Evolutionary conservation across 192 early-diverging fungal genomes (phyloP).

Genomic region (Coemansia sp.): DNA sequence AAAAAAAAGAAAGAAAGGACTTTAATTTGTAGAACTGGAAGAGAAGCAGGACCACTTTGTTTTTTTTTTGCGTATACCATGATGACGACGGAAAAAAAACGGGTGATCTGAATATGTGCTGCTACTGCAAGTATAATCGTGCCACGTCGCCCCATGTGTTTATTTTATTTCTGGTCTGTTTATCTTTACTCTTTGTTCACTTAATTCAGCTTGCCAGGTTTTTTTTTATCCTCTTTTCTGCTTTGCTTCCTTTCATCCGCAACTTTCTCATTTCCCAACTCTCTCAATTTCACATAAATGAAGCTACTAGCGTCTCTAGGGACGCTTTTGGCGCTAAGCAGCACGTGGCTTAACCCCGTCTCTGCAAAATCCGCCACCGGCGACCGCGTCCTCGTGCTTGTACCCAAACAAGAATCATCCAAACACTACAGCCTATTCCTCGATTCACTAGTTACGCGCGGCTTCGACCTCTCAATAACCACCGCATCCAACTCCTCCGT

Average conservation of each 20-base stretch:
- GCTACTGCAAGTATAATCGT: too few relatives aligned
- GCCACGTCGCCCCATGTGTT: too few relatives aligned
- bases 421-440: conserved; percentile 59
- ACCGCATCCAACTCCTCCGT: conserved; percentile 58
- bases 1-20: not conserved
- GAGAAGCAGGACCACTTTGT: not conserved
- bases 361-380: conserved; percentile 68
- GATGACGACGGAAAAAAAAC: too few relatives aligned
- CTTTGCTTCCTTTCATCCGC: not conserved
- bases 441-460: conserved; percentile 54
- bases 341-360: conserved; percentile 19
- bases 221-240: not conserved
- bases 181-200: not conserved
- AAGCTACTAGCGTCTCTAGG: conserved; percentile 14
- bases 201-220: not conserved
- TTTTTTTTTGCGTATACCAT: not conserved
- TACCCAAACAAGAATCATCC: conserved; percentile 57
- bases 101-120: too few relatives aligned
- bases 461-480: conserved; percentile 59
- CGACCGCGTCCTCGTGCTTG: conserved; percentile 66
- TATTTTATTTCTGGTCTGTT: not conserved
- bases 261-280: not conserved
- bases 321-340: conserved; percentile 14
- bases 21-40: too few relatives aligned
- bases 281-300: conserved; percentile 15